Evolutionary conservation across 2,329 filamentous ascomycete genomes (phyloP).

Genomic region (Colletotrichum higginsianum): DNA sequence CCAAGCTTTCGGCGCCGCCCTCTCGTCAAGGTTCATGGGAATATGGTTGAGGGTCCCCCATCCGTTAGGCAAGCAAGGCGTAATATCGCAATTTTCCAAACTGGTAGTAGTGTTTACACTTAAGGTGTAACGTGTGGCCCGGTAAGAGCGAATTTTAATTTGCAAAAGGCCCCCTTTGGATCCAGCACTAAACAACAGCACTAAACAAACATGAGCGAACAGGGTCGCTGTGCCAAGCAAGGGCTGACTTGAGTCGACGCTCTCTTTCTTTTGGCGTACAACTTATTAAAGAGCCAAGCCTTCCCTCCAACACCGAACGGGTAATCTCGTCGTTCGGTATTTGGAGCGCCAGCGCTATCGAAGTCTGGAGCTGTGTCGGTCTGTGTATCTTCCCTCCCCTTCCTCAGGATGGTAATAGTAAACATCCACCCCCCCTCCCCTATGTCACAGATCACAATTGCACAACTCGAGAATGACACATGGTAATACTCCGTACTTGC

Average conservation of each 20-base stretch:
- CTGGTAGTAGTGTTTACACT: too few species aligned
- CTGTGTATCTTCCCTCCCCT: background rate
- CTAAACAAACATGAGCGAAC: background rate
- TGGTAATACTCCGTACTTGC: background rate
- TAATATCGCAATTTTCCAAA: background rate
- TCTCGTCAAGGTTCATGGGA: background rate
- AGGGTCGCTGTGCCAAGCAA: too few species aligned
- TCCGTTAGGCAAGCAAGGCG: conserved; percentile 1
- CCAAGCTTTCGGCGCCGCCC: background rate
- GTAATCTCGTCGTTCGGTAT: background rate
- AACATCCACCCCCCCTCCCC: background rate
- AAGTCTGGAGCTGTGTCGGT: too few species aligned
- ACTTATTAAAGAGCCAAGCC: background rate
- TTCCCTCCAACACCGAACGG: too few species aligned
- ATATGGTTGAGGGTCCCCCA: background rate
- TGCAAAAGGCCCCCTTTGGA: background rate
- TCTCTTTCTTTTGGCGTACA: background rate
- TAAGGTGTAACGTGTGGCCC: too few species aligned
- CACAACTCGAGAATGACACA: background rate
- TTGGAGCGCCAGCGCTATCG: too few species aligned
- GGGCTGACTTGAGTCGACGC: too few species aligned
- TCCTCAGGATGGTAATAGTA: background rate
- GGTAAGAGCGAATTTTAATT: too few species aligned
- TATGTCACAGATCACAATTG: background rate
- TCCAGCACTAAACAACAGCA: background rate